Base-by-base conservation (phyloP, 2,329 filamentous ascomycete species). In the Fragosphaeria purpurea region DNA sequence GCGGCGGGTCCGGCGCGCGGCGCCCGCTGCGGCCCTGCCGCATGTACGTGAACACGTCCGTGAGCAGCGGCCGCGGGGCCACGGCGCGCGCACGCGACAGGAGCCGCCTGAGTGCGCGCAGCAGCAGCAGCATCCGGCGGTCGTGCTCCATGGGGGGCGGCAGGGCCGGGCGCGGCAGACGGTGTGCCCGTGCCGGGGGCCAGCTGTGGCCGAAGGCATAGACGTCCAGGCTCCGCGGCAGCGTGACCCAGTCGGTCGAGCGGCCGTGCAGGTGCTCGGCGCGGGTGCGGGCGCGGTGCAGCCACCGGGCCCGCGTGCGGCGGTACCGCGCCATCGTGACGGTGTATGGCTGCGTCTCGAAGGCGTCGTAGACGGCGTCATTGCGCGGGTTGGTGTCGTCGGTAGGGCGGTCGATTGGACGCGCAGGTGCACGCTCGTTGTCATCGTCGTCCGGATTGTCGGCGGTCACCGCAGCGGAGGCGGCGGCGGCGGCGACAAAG, bases 11-110 rank as follows among this genome's bases (percentile, higher is more conserved):
- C 1, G 58, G 56, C 40, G 22, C 6, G 2, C 13, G n/a, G 1
- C 44, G 32, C 7, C 50, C 41, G 6, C 44, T 41, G 9, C 53
- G 47, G 8, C 52, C 51, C 46, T 53, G 51, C n/a, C 46, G 33
- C 1, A 41, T 4, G 10, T 47, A 54, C 30, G 48, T 22, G 32
- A 58, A 31, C 38, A 66, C 54, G 1, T 55, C 53, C 0, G 35
- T 13, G 9, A 70, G 50, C 37, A 70, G 54, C 41, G 46, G 48
- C 12, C 67, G 56, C 9, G 64, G 63, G 32, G 60, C 57, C 9
- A 60, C 54, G 8, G 46, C 41, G 1, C 32, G 22, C 1, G 60
- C 59, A 1, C 57, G 56, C 34, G 56, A 45, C 39, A 70, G 55
- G 13, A 60, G 51, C 30, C 59, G 53, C 31, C 56, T 51, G 3